Evolutionary conservation across 495 filamentous ascomycete species (phyloP).

Genomic region (Lepraria neglecta): DNA sequence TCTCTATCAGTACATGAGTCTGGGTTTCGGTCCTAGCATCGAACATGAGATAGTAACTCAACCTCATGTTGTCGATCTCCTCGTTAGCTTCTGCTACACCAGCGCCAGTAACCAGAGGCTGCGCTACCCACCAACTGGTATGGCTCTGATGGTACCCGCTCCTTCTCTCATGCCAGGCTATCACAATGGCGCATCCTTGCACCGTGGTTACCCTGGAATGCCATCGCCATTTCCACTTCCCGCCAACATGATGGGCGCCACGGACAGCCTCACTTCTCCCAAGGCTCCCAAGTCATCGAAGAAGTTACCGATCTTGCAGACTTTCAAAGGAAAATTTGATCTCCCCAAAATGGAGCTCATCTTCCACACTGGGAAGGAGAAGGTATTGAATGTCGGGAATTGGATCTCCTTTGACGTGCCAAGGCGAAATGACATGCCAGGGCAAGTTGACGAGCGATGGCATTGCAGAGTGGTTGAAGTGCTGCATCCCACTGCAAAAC

Average conservation of each 20-base stretch:
- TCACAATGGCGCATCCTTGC: neutral
- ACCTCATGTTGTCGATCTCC: constrained; percentile 77
- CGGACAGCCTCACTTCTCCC: neutral
- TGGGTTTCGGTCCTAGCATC: constrained; percentile 77
- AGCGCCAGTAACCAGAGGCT: constrained; percentile 44
- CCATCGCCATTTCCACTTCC: neutral
- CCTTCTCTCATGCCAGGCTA: constrained; percentile 17
- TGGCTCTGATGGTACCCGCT: constrained; percentile 61
- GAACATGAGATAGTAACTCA: constrained; percentile 78
- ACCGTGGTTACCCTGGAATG: neutral
- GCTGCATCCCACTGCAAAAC: constrained; percentile 31
- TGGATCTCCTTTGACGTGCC: constrained; percentile 50
- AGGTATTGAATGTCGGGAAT: constrained; percentile 44
- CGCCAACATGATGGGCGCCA: no score
- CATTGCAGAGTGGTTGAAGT: constrained; percentile 43
- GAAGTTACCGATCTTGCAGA: neutral
- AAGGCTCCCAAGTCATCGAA: neutral
- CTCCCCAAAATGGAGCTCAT: constrained; percentile 39
- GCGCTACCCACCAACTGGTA: constrained; percentile 59
- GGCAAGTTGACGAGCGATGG: constrained; percentile 20
- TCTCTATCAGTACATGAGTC: constrained; percentile 84
- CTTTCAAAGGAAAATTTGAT: constrained; percentile 25
- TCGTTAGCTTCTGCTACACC: constrained; percentile 75
- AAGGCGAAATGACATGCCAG: no score
- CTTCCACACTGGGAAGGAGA: constrained; percentile 28